Evolutionary conservation across 148 eudicot genomes (phyloP).

Genomic region (Vaccinium darrowii): DNA sequence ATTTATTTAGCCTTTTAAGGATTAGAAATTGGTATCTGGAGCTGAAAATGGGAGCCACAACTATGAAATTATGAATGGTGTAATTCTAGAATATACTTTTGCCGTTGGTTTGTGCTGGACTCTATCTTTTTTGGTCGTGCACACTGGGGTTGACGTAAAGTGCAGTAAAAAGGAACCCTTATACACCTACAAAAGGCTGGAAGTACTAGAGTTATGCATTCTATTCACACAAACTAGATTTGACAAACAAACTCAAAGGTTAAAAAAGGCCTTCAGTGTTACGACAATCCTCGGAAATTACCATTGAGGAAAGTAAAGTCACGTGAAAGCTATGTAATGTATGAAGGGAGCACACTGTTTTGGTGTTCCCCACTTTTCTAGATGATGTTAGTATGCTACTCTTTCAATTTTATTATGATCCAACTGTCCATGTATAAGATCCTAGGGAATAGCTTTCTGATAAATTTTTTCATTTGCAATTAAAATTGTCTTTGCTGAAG

Average conservation of each 20-base stretch:
- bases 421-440: not conserved
- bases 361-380: not conserved
- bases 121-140: no score
- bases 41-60: no score
- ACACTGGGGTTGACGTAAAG: no score
- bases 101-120: no score
- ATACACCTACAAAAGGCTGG: not conserved
- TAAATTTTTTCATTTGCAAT: not conserved
- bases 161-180: not conserved
- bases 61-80: no score
- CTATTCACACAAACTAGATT: not conserved
- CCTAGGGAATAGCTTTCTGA: not conserved
- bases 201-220: not conserved
- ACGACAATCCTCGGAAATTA: constrained; percentile 25
- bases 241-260: not conserved
- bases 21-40: no score
- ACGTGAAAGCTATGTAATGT: not conserved
- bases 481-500: not conserved
- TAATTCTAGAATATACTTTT: no score
- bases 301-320: constrained; percentile 43
- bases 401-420: not conserved
- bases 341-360: not conserved
- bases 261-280: not conserved
- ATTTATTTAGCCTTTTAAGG: no score
- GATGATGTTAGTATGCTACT: not conserved